These are phyloP conservation scores for Arabis alpina DNA, from an alignment of 345 rosid species.

Conservation along the genomic window DNA sequence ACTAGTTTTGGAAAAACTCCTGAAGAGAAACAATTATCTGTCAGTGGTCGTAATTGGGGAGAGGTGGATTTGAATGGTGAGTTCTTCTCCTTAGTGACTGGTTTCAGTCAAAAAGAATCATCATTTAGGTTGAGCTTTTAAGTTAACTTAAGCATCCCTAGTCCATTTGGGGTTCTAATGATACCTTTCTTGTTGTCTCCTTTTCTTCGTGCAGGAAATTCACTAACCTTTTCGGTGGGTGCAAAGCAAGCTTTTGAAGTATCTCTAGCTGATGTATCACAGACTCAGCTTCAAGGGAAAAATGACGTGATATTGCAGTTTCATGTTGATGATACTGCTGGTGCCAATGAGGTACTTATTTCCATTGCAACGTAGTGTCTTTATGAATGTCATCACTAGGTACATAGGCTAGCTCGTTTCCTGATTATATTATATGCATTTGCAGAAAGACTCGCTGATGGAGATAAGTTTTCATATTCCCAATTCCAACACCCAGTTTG, in stretches of 20 bases:
- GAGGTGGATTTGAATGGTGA: slow-evolving; percentile 89
- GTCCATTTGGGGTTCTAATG: not conserved
- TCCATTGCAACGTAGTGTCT: not conserved
- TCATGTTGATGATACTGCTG: slow-evolving; percentile 96
- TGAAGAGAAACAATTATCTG: slow-evolving; percentile 88
- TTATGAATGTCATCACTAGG: not conserved
- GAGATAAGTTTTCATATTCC: slow-evolving; percentile 96
- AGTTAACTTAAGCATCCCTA: not conserved
- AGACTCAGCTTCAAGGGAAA: slow-evolving; percentile 90
- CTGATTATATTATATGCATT: slow-evolving; percentile 14
- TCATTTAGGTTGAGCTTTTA: not conserved
- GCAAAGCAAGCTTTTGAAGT: slow-evolving; percentile 95
- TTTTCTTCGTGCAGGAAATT: slow-evolving; percentile 60
- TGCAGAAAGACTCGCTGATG: slow-evolving; percentile 95
- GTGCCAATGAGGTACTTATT: slow-evolving; percentile 84
- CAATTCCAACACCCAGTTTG: slow-evolving; percentile 80
- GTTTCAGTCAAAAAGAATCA: not conserved
- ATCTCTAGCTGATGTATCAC: slow-evolving; percentile 89
- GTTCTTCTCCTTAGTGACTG: slow-evolving; percentile 6
- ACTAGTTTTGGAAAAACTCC: slow-evolving; percentile 68
- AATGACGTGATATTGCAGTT: slow-evolving; percentile 93
- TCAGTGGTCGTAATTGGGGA: slow-evolving; percentile 97
- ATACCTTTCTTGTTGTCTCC: not conserved
- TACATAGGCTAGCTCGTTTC: not conserved
- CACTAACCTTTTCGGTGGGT: slow-evolving; percentile 80